Evolutionary conservation across 352 stramenopile genomes (phyloP).

Genomic region (Thraustotheca clavata): DNA sequence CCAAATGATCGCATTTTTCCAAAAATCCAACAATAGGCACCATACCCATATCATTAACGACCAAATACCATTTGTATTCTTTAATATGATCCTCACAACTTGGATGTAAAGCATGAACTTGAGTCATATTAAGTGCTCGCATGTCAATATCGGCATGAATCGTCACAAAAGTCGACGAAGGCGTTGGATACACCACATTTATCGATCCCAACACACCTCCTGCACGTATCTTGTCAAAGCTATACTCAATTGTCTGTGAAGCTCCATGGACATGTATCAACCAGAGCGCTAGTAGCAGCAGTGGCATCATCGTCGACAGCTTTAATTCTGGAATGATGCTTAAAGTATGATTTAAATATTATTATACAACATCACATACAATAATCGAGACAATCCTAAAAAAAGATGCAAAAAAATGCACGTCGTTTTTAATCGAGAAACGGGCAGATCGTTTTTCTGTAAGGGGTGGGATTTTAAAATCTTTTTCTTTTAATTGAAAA

Average conservation of each 20-base stretch:
- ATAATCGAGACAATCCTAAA: background rate
- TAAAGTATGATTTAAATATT: background rate
- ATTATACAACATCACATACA: constrained; percentile 2
- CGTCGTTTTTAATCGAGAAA: background rate
- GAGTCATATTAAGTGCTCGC: constrained; percentile 19
- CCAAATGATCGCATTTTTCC: constrained; percentile 16
- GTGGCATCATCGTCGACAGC: background rate
- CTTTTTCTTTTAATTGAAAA: background rate
- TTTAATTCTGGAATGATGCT: constrained; percentile 1
- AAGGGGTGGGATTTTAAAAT: background rate
- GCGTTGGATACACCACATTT: constrained; percentile 12
- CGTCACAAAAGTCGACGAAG: background rate
- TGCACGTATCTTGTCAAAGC: constrained; percentile 19
- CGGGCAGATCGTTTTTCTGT: constrained; percentile 9
- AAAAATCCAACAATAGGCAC: constrained; percentile 18
- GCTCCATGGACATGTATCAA: background rate
- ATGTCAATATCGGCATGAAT: constrained; percentile 20
- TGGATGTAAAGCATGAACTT: constrained; percentile 17
- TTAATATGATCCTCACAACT: constrained; percentile 11
- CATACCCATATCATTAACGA: constrained; percentile 22
- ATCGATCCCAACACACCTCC: constrained; percentile 15
- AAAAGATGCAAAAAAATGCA: background rate
- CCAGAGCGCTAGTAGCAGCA: too few species aligned
- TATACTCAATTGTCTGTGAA: constrained; percentile 9
- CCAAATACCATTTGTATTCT: constrained; percentile 21